Evolutionary conservation across 2,329 filamentous ascomycete species (phyloP).

Genomic region (Talaromyces sp.): DNA sequence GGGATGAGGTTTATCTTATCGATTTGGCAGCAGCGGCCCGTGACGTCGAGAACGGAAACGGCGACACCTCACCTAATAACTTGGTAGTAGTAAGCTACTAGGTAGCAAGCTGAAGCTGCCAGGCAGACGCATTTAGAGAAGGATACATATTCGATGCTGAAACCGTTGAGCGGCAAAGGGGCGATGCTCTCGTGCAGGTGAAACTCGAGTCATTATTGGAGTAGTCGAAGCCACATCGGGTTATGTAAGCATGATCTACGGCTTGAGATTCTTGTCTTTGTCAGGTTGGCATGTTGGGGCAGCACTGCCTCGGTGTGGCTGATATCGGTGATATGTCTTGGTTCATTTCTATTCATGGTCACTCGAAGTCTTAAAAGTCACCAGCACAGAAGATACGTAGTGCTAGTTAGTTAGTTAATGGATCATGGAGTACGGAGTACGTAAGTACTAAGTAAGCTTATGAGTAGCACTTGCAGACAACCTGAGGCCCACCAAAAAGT

Average conservation of each 20-base stretch:
- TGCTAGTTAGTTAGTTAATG: too few relatives aligned
- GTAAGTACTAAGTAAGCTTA: neutral
- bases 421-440: too few relatives aligned
- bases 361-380: too few relatives aligned
- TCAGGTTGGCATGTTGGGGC: neutral
- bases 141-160: neutral
- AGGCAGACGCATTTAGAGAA: neutral
- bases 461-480: neutral
- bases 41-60: neutral
- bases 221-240: neutral
- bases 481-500: slow-evolving; percentile 6
- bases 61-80: neutral
- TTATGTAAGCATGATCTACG: slow-evolving; percentile 4
- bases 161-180: neutral
- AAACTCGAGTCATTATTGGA: neutral
- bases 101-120: neutral
- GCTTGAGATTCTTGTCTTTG: neutral
- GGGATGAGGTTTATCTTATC: slow-evolving; percentile 5
- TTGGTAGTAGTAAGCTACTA: neutral
- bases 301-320: neutral
- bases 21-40: neutral
- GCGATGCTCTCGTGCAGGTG: neutral
- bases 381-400: too few relatives aligned
- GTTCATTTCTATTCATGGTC: too few relatives aligned
- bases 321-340: neutral